Percentiles rank a stretch among this genome's conserved stretches.
Evolutionary conservation across 768 basidiomycete genomes (phyloP).

Genomic region (Rhodocollybia butyracea): DNA sequence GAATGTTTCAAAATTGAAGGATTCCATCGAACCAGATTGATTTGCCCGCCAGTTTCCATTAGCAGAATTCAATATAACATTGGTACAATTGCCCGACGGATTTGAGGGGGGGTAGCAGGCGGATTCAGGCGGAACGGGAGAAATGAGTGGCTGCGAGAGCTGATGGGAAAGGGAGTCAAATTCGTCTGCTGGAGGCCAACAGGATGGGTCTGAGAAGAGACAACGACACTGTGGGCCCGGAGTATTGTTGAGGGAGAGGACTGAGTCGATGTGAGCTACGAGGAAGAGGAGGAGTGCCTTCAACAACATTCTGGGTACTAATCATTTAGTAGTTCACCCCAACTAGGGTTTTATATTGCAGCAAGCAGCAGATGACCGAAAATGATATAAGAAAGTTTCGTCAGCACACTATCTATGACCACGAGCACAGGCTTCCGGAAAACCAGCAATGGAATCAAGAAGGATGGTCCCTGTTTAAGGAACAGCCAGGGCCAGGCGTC

Average conservation of each 20-base stretch:
- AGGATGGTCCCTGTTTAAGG: too few relatives aligned
- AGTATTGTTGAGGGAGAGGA: not conserved
- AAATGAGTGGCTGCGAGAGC: slow-evolving; percentile 42
- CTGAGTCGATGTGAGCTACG: not conserved
- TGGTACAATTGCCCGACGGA: slow-evolving; percentile 36
- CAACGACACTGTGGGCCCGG: slow-evolving; percentile 29
- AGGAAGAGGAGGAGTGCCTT: too few relatives aligned
- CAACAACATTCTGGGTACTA: too few relatives aligned
- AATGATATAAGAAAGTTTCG: too few relatives aligned
- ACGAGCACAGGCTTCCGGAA: too few relatives aligned
- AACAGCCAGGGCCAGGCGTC: too few relatives aligned
- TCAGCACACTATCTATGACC: too few relatives aligned
- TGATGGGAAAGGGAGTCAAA: slow-evolving; percentile 30
- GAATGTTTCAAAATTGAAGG: slow-evolving; percentile 28
- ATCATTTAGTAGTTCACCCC: too few relatives aligned
- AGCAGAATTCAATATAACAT: slow-evolving; percentile 20
- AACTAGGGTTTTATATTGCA: too few relatives aligned
- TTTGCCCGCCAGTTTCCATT: slow-evolving; percentile 39
- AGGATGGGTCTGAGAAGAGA: slow-evolving; percentile 31
- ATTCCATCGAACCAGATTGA: slow-evolving; percentile 37
- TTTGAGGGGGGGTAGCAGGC: slow-evolving; percentile 36
- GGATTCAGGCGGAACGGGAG: slow-evolving; percentile 36
- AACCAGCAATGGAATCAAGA: too few relatives aligned
- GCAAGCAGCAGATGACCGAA: too few relatives aligned
- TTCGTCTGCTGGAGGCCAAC: slow-evolving; percentile 37